Evolutionary conservation across 192 early-diverging fungal genomes (phyloP), one percentile per base, ranked within the genome.

Genomic region (Jimgerdemannia flammicorona): DNA sequence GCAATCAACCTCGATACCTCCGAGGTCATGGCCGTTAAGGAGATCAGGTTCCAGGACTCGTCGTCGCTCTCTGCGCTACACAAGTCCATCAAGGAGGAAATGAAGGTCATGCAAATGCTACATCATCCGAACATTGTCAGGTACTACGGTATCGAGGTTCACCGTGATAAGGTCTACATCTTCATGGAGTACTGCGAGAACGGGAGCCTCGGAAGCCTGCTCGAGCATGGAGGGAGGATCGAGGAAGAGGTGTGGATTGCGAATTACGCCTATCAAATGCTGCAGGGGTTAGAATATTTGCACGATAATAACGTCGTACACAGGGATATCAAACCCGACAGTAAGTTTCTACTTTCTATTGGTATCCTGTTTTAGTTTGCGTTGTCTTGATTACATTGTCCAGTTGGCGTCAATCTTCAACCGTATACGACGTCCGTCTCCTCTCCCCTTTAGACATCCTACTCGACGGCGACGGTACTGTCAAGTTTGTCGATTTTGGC

Each of bases 131-230:
- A 97, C 80, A 94, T 97, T 77, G 93, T 97, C 43, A 87, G 90
- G 54, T 97, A 97, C 79, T 93, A 92, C 77, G 95, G 94, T 8
- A 94, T 96, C 71, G 96, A 97, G 77, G 95, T 97, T 29, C 95
- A 94, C 77, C 87, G 95, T 73, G 95, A 97, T 71, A 93, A 91
- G 79, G 91, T 95, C 9, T 92, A 90, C 66, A 85, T 95, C 67
- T 97, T 97, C 80, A 97, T 97, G 96, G 96, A 97, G 81, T 92
- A 94, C 73, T 96, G 94, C 78, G 86, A 91, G 64, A 87, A 90
- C 43, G 93, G 93, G 43, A 91, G 90, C 75, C 77, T 97, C 67
- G 87, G 90, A 2, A 83, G 86, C 66, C 72, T 95, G 40, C 78
- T 97, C 41, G 93, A 96, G 70, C 91, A 94, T 74, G 93, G 92